Evolutionary conservation across 1,284 basidiomycete species (phyloP).

Genomic region (Tilletia setariae): DNA sequence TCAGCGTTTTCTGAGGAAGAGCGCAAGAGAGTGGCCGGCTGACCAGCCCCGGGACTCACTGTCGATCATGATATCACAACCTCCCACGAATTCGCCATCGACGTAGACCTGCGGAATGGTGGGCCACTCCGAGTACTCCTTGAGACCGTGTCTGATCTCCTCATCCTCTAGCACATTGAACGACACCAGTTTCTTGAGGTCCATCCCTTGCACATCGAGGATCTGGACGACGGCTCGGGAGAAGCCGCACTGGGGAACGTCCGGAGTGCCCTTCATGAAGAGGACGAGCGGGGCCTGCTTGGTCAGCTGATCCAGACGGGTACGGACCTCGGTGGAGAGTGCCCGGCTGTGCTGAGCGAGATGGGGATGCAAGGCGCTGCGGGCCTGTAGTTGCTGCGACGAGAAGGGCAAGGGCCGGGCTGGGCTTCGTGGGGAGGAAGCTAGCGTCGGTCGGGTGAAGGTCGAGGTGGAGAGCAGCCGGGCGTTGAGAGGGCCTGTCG

Average conservation of each 20-base stretch:
- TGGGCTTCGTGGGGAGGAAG: neutral
- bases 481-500: neutral
- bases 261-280: conserved; percentile 86
- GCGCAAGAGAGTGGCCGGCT: neutral
- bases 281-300: conserved; percentile 73
- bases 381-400: neutral
- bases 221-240: conserved; percentile 89
- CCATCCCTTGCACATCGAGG: conserved; percentile 83
- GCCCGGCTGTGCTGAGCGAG: neutral
- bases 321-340: conserved; percentile 57
- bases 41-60: conserved; percentile 78
- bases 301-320: conserved; percentile 61
- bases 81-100: conserved; percentile 90
- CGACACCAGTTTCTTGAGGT: conserved; percentile 56
- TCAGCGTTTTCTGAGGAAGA: neutral
- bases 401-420: neutral
- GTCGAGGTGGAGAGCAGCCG: neutral
- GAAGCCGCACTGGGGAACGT: conserved; percentile 77
- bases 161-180: conserved; percentile 86
- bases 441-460: neutral
- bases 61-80: conserved; percentile 87
- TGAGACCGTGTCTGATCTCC: conserved; percentile 78
- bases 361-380: neutral
- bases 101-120: conserved; percentile 95
- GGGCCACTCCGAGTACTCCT: conserved; percentile 95